phyloP scores from a whole-genome alignment of 1,284 basidiomycete species.

The Rhodotorula sp. region DNA sequence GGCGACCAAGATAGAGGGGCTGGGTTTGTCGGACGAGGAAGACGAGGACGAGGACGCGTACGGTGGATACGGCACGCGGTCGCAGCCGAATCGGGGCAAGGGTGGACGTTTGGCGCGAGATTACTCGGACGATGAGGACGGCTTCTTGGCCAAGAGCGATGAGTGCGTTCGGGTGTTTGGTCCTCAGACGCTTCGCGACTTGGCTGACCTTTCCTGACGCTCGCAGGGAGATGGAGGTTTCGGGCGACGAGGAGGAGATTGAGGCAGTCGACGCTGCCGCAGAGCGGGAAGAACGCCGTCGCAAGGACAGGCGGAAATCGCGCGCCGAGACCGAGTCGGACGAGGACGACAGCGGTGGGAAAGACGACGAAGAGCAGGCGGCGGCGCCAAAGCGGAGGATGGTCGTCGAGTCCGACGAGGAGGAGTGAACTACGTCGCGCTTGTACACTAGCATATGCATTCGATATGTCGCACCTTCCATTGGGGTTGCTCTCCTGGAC shows the following conservation, averaged over 20 bases:
- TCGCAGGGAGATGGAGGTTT: constrained; percentile 21
- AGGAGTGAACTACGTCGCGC: background rate
- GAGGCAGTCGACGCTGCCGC: constrained; percentile 46
- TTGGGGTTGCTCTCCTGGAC: background rate
- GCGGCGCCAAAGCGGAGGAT: constrained; percentile 19
- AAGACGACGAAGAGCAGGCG: constrained; percentile 5
- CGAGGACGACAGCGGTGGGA: constrained; percentile 5
- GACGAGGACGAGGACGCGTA: constrained; percentile 17
- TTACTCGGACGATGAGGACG: constrained; percentile 42
- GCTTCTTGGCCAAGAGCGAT: constrained; percentile 25
- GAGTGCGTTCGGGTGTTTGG: constrained; percentile 11
- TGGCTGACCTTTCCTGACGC: background rate
- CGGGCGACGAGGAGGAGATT: constrained; percentile 45
- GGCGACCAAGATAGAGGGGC: constrained; percentile 39
- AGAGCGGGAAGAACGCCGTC: constrained; percentile 38
- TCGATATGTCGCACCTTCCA: background rate
- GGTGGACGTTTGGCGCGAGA: constrained; percentile 24
- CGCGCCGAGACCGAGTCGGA: constrained; percentile 14
- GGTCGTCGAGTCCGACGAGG: constrained; percentile 38
- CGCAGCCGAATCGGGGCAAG: constrained; percentile 25
- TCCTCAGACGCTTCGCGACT: too few species aligned
- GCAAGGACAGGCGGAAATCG: constrained; percentile 42
- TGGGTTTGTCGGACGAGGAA: constrained; percentile 12
- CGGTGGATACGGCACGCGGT: constrained; percentile 31
- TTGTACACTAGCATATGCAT: too few species aligned